These are phyloP conservation scores for Monarda citriodora DNA, from an alignment of 305 asterid genomes.

Conservation along the genomic window DNA sequence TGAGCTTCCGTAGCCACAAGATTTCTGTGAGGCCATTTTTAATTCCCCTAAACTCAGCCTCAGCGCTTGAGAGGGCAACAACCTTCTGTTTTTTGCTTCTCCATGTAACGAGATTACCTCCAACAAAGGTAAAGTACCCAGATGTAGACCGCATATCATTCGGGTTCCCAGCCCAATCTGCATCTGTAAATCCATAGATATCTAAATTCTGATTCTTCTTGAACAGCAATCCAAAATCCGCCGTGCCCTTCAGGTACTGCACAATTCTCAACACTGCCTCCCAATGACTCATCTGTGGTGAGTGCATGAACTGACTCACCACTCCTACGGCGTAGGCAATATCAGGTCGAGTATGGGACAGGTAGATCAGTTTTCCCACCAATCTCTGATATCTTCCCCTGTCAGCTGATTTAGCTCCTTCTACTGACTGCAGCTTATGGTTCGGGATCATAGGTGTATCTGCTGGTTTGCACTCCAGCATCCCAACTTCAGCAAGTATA, in stretches of 20 bases:
- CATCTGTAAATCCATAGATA: neutral
- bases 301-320: too few species aligned
- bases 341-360: too few species aligned
- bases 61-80: too few species aligned
- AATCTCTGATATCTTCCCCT: neutral
- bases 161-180: neutral
- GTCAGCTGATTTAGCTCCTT: neutral
- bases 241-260: neutral
- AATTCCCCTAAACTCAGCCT: too few species aligned
- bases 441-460: neutral
- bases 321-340: too few species aligned
- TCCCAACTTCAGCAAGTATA: neutral
- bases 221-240: neutral
- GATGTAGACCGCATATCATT: neutral
- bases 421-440: neutral
- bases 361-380: neutral
- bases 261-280: neutral
- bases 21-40: too few species aligned
- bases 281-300: too few species aligned
- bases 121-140: conserved; percentile 2
- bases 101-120: neutral
- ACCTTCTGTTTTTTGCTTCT: neutral
- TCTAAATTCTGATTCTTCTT: neutral
- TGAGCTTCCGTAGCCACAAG: too few species aligned
- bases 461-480: neutral